A percentile compares a stretch with the other conserved stretches of the same genome.
These are phyloP conservation scores for Alternaria atra DNA, from an alignment of 2,329 filamentous ascomycete genomes.

Conservation along the genomic window DNA sequence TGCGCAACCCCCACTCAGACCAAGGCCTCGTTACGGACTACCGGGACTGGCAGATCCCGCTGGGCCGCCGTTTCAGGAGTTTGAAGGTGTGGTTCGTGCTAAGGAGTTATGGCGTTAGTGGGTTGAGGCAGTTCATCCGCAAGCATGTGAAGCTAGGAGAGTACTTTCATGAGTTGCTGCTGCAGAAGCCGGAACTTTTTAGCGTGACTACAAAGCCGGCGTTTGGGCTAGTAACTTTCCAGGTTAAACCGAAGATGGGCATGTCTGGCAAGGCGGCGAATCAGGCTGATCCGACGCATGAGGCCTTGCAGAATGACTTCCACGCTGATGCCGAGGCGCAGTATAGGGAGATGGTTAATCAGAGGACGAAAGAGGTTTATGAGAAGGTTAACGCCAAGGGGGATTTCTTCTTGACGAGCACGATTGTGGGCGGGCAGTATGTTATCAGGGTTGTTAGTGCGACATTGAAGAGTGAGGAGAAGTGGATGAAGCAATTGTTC, in stretches of 20 bases:
- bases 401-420: conserved; percentile 83
- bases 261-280: neutral
- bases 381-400: conserved; percentile 77
- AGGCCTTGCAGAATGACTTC: conserved; percentile 46
- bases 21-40: conserved; percentile 90
- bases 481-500: conserved; percentile 77
- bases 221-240: conserved; percentile 84
- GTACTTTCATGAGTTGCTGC: conserved; percentile 70
- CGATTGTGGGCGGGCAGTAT: conserved; percentile 75
- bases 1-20: conserved; percentile 82
- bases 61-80: conserved; percentile 85
- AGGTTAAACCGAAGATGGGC: conserved; percentile 54
- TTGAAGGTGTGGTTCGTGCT: conserved; percentile 97
- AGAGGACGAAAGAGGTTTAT: conserved; percentile 76
- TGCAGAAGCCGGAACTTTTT: conserved; percentile 73
- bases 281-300: conserved; percentile 39
- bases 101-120: conserved; percentile 79
- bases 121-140: conserved; percentile 76
- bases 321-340: conserved; percentile 47
- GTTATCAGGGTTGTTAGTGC: conserved; percentile 84
- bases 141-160: conserved; percentile 75
- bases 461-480: conserved; percentile 73
- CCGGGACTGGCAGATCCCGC: conserved; percentile 95
- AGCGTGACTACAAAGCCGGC: conserved; percentile 75
- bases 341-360: conserved; percentile 67